Conservation (phyloP, 352 stramenopile genomes). For the Phytophthora citricola region DNA sequence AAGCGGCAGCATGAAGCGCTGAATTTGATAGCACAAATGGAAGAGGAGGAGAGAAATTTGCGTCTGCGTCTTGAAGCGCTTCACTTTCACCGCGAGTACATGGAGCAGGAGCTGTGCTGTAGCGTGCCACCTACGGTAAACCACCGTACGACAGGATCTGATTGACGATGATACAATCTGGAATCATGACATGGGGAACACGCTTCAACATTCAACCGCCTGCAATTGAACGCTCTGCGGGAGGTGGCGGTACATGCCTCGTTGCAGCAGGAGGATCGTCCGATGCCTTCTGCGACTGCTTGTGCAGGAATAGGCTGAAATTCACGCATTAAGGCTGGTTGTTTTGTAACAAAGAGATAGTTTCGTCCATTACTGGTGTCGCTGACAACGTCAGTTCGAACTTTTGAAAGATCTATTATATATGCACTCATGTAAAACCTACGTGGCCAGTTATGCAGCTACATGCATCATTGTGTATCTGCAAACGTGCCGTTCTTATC, state of each 20-base stretch:
- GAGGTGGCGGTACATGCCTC: not conserved
- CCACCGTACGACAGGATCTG: constrained; percentile 4
- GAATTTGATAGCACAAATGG: constrained; percentile 49
- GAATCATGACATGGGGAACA: constrained; percentile 2
- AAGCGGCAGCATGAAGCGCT: constrained; percentile 49
- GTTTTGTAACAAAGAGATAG: too few species aligned
- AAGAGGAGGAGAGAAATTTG: constrained; percentile 65
- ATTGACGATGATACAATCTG: constrained; percentile 15
- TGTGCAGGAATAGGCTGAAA: constrained; percentile 1
- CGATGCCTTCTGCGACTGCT: not conserved
- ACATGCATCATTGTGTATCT: too few species aligned
- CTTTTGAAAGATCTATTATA: too few species aligned
- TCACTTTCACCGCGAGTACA: constrained; percentile 58
- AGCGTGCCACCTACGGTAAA: not conserved
- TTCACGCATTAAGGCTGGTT: too few species aligned
- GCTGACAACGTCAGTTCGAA: too few species aligned
- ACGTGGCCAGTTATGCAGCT: too few species aligned
- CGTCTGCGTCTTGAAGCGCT: constrained; percentile 61
- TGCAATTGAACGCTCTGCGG: constrained; percentile 13
- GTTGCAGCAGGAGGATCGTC: constrained; percentile 1
- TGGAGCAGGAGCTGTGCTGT: constrained; percentile 39
- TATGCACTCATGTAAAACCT: too few species aligned
- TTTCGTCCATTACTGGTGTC: too few species aligned
- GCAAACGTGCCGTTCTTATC: too few species aligned
- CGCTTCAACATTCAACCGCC: constrained; percentile 9